Conservation (phyloP, 2,329 filamentous ascomycete species). For the Didymella keratinophila region DNA sequence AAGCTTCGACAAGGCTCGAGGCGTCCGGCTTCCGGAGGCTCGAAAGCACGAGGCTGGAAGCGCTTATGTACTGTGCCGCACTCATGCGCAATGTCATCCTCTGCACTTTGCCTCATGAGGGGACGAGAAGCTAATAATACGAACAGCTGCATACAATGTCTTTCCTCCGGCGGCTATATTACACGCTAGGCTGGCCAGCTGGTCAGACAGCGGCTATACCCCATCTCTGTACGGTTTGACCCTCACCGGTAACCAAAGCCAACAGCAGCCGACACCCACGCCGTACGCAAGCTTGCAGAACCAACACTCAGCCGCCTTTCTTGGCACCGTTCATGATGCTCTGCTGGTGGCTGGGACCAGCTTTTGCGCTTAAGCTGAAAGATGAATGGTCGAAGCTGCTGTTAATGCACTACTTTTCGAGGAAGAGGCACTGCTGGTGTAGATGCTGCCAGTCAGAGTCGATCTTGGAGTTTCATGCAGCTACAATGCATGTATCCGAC, state of each 20-base stretch:
- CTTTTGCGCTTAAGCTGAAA: slow-evolving; percentile 33
- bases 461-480: slow-evolving; percentile 34
- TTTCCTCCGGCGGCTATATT: slow-evolving; percentile 35
- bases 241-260: slow-evolving; percentile 30
- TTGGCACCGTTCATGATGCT: slow-evolving; percentile 27
- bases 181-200: slow-evolving; percentile 29
- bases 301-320: slow-evolving; percentile 38
- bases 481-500: slow-evolving; percentile 24
- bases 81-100: slow-evolving; percentile 24
- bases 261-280: slow-evolving; percentile 32
- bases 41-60: slow-evolving; percentile 29
- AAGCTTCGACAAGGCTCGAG: background rate
- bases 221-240: slow-evolving; percentile 35
- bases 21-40: slow-evolving; percentile 7
- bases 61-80: slow-evolving; percentile 38
- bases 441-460: slow-evolving; percentile 32
- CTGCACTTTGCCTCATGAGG: slow-evolving; percentile 30
- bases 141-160: slow-evolving; percentile 30
- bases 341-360: slow-evolving; percentile 29
- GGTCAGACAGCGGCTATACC: slow-evolving; percentile 41
- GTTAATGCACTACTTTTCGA: slow-evolving; percentile 32
- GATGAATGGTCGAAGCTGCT: slow-evolving; percentile 36
- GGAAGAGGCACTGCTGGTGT: slow-evolving; percentile 34
- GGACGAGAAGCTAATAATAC: slow-evolving; percentile 41
- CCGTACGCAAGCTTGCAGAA: slow-evolving; percentile 32